These are phyloP conservation scores for Penicillium sclerotigenum DNA, from an alignment of 2,329 filamentous ascomycete genomes.

Conservation along the genomic window DNA sequence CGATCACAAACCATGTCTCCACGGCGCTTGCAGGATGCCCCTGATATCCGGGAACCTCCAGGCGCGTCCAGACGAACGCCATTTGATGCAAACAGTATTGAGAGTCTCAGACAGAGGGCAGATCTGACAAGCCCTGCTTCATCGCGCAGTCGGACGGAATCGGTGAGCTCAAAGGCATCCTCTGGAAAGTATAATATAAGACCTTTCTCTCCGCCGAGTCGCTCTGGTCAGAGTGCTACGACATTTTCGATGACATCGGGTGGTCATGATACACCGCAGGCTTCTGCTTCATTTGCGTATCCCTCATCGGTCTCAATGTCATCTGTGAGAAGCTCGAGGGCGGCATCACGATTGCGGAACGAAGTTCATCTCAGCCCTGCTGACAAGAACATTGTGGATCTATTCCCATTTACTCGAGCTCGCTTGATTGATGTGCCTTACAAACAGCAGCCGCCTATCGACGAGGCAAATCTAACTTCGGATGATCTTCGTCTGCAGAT, in stretches of 20 bases:
- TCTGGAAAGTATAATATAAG: slow-evolving; percentile 42
- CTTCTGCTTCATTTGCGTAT: slow-evolving; percentile 45
- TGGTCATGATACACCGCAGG: slow-evolving; percentile 35
- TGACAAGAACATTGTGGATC: slow-evolving; percentile 67
- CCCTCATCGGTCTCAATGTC: slow-evolving; percentile 48
- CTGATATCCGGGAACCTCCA: slow-evolving; percentile 70
- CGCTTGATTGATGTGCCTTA: slow-evolving; percentile 81
- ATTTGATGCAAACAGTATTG: slow-evolving; percentile 64
- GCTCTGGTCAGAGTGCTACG: slow-evolving; percentile 45
- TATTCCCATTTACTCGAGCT: slow-evolving; percentile 82
- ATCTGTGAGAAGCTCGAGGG: slow-evolving; percentile 42
- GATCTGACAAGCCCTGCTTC: slow-evolving; percentile 68
- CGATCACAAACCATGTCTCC: slow-evolving; percentile 27
- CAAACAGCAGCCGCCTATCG: slow-evolving; percentile 60
- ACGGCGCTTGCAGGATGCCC: slow-evolving; percentile 36
- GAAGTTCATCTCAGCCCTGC: slow-evolving; percentile 77
- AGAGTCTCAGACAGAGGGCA: slow-evolving; percentile 59
- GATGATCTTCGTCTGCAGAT: slow-evolving; percentile 86
- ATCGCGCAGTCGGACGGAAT: slow-evolving; percentile 58
- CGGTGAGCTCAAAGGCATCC: slow-evolving; percentile 57
- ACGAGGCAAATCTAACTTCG: slow-evolving; percentile 60
- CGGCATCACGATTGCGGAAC: slow-evolving; percentile 69
- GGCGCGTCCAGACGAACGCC: slow-evolving; percentile 64
- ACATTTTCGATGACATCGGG: slow-evolving; percentile 45
- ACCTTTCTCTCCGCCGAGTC: slow-evolving; percentile 42